These are phyloP conservation scores for Actinidia polygama DNA, from an alignment of 179 eudicot species.

Conservation along the genomic window DNA sequence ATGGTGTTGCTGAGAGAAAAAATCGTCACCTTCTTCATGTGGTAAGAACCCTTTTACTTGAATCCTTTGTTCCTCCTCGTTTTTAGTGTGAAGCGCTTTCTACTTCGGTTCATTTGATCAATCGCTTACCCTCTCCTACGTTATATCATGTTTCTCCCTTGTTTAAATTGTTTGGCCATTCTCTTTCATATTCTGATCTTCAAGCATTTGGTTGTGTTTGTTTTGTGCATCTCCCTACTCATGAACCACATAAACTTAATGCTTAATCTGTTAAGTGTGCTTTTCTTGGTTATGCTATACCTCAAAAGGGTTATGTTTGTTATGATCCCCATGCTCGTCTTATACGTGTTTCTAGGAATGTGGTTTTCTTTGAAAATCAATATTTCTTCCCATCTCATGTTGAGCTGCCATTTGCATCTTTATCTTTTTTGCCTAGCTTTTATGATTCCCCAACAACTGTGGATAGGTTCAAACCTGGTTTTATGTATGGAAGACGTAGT, in stretches of 20 bases:
- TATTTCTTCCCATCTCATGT: not conserved
- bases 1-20: too few relatives aligned
- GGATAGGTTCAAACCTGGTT: too few relatives aligned
- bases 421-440: not conserved
- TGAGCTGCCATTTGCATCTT: not conserved
- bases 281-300: not conserved
- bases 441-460: not conserved
- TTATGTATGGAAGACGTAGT: too few relatives aligned
- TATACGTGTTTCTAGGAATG: slow-evolving; percentile 4
- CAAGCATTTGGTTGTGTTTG: not conserved
- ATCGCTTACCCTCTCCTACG: not conserved
- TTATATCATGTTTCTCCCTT: not conserved
- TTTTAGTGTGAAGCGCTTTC: slow-evolving; percentile 21
- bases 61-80: slow-evolving; percentile 5
- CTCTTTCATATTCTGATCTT: not conserved
- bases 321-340: slow-evolving; percentile 7
- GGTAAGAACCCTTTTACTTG: not conserved
- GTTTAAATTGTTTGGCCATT: not conserved
- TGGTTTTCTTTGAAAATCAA: not conserved
- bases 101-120: slow-evolving; percentile 9
- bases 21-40: too few relatives aligned
- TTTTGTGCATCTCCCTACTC: slow-evolving; percentile 12
- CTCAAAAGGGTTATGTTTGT: not conserved
- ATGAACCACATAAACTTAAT: not conserved
- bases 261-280: slow-evolving; percentile 11